Base-by-base conservation (phyloP, 148 eudicot genomes). In the Drosera capensis region DNA sequence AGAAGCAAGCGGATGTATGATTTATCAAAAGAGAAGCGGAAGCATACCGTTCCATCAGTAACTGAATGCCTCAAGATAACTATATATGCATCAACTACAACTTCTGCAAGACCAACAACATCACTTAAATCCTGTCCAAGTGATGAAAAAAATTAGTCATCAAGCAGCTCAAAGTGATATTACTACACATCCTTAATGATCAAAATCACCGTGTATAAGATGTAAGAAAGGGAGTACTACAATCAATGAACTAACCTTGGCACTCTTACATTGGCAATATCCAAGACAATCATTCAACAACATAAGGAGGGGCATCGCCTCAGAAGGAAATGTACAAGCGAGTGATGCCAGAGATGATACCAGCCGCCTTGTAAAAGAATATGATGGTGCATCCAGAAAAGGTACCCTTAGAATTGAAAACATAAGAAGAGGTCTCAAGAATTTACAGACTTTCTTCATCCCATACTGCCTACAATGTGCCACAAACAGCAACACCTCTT, bases 381-480 rank as follows among this genome's bases (percentile, higher is more conserved):
- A 50, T 29, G 56, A 41, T 20, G 71, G 57, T 15, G 80, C 55
- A 50, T 48, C 62, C 8, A 73, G 70, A 53, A 57, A 41, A 20
- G 72, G 68, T 56, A 52, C 54, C 61, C 55, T 71, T 48, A 85
- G 12, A 19, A 79, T 68, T 9, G 73, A 67, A 66, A 58, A 74
- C 43, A 66, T 79, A 50, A 85, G 55, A 46, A 92, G 58, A 7
- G 99, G 78, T 54, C 71, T 74, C 49, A 92, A 55, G 59, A 67
- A 92, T 26, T 71, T 68, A 68, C 88, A 85, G 41, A 67, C 94
- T 60, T 67, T 71, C 59, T 39, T 62, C 66, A 81, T 64, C 46
- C 94, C 87, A 52, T 48, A 45, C 31, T 66, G 68, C 56, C 62
- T 68, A 46, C 71, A 67, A 56, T 74, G 81, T 64, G 51, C 53